Conservation (phyloP, 73 alveolate genomes). For the Paramecium caudatum region DNA sequence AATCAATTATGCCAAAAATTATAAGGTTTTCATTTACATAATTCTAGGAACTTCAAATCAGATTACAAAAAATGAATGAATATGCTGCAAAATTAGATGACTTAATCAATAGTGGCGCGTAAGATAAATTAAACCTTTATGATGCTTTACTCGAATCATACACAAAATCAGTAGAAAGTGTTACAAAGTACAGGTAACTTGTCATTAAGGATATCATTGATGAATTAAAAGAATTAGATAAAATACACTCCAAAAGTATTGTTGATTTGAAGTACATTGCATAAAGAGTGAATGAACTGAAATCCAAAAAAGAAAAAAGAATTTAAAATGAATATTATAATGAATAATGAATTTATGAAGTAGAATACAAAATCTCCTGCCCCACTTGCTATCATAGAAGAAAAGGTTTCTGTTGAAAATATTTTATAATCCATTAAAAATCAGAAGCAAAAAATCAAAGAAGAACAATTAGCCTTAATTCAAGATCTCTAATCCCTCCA, state of each 20-base stretch:
- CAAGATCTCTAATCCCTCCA: not conserved
- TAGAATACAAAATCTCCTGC: constrained; percentile 31
- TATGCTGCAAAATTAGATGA: not conserved
- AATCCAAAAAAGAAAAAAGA: not conserved
- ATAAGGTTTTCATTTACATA: not conserved
- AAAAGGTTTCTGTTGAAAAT: constrained; percentile 1
- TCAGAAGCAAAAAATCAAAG: not conserved
- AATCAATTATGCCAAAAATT: constrained; percentile 26
- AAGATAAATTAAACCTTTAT: constrained; percentile 11
- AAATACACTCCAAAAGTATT: constrained; percentile 6
- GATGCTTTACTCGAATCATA: constrained; percentile 1
- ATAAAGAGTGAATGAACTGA: not conserved
- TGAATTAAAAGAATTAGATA: constrained; percentile 62
- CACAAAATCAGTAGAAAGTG: not conserved
- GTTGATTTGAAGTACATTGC: constrained; percentile 37
- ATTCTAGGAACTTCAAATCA: not conserved
- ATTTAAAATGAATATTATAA: constrained; percentile 1
- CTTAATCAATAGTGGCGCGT: not conserved
- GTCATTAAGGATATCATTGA: constrained; percentile 31
- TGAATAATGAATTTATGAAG: constrained; percentile 30
- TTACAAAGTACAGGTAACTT: constrained; percentile 32
- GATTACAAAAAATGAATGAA: not conserved
- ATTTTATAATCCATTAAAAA: not conserved
- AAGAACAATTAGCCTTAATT: not conserved
- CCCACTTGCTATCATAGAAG: constrained; percentile 8